A percentile compares a stretch with the other conserved stretches of the same genome.
These are phyloP conservation scores for Schizothecium vesticola DNA, from an alignment of 495 filamentous ascomycete genomes.

Conservation along the genomic window DNA sequence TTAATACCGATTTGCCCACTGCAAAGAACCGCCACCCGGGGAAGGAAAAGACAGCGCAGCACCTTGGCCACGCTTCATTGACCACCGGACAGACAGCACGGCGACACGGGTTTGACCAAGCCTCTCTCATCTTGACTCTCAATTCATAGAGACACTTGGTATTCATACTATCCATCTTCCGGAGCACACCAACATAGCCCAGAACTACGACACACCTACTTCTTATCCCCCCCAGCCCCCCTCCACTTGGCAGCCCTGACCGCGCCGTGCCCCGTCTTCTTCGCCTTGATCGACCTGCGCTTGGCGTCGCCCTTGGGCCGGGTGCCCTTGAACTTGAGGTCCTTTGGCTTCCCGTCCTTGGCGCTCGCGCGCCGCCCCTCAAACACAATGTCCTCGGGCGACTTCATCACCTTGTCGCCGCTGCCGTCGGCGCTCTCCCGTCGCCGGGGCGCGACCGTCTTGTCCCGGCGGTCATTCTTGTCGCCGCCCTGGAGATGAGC, in stretches of 20 bases:
- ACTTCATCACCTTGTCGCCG: conserved; percentile 28
- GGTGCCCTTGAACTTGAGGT: conserved; percentile 53
- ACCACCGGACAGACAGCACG: not conserved
- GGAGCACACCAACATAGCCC: not conserved
- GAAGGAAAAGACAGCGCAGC: not conserved
- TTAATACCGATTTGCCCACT: not conserved
- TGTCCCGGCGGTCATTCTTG: conserved; percentile 21
- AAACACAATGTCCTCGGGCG: conserved; percentile 71
- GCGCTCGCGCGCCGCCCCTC: conserved; percentile 80
- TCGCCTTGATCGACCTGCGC: conserved; percentile 41
- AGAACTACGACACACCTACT: not conserved
- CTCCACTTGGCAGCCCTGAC: conserved; percentile 60
- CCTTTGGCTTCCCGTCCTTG: conserved; percentile 54
- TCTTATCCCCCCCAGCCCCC: conserved; percentile 5
- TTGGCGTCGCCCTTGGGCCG: conserved; percentile 25
- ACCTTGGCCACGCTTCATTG: not conserved
- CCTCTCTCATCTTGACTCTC: not conserved
- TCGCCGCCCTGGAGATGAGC: conserved; percentile 50
- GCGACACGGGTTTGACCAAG: not conserved
- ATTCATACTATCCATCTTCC: not conserved
- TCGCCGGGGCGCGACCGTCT: conserved; percentile 19
- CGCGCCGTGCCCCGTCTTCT: conserved; percentile 13
- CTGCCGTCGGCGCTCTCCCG: conserved; percentile 12
- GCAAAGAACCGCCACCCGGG: not conserved
- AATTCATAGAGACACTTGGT: not conserved